phyloP scores from a whole-genome alignment of 202 grass and related monocot species.

The Zoysia matrella region DNA sequence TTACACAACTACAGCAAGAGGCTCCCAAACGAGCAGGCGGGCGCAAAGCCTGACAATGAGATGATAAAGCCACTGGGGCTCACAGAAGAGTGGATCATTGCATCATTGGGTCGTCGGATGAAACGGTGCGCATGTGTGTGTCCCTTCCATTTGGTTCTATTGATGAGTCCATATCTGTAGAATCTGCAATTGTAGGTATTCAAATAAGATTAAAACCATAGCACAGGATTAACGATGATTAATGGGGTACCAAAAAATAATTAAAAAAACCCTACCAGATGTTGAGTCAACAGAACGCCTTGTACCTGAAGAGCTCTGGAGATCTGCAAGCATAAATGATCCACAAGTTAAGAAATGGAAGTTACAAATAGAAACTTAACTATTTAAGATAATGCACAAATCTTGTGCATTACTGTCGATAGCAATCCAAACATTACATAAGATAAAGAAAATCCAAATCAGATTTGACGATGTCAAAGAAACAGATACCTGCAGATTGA shows the following conservation, averaged over 20 bases:
- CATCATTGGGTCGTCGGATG: slow-evolving; percentile 49
- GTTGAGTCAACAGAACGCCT: slow-evolving; percentile 55
- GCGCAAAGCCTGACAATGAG: slow-evolving; percentile 61
- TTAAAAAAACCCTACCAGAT: slow-evolving; percentile 60
- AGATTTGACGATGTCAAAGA: slow-evolving; percentile 17
- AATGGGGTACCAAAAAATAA: slow-evolving; percentile 19
- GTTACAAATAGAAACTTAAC: background rate
- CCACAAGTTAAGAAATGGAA: slow-evolving; percentile 28
- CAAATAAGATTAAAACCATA: slow-evolving; percentile 38
- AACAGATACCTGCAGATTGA: slow-evolving; percentile 58
- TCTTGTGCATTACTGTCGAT: background rate
- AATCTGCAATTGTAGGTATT: slow-evolving; percentile 38
- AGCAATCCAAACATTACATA: background rate
- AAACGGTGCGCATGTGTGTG: slow-evolving; percentile 51
- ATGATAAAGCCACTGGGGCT: slow-evolving; percentile 54
- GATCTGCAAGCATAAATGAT: slow-evolving; percentile 50
- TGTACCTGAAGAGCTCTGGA: slow-evolving; percentile 62
- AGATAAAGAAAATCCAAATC: background rate
- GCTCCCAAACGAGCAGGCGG: slow-evolving; percentile 32
- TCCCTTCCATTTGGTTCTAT: slow-evolving; percentile 48
- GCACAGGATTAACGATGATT: slow-evolving; percentile 18
- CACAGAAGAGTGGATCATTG: too few species aligned
- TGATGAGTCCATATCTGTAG: slow-evolving; percentile 56
- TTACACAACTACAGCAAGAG: slow-evolving; percentile 56
- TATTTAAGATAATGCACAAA: slow-evolving; percentile 29